Evolutionary conservation across 176 grass and related monocot species (phyloP), one percentile per base, ranked within the genome.

Genomic region (Urochloa ruziziensis): DNA sequence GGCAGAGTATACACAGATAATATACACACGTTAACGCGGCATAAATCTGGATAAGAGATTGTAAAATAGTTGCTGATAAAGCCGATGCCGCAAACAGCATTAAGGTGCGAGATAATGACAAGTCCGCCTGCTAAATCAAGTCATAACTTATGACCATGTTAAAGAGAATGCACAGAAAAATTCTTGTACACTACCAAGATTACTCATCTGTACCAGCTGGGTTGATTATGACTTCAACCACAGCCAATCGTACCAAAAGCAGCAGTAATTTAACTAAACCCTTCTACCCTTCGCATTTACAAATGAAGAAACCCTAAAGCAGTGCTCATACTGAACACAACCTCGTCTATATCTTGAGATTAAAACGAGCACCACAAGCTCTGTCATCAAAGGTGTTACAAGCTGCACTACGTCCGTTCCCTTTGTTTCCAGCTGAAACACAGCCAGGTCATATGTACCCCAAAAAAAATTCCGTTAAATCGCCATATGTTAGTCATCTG

Each of bases 281-380:
- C 70, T 84, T 77, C 85, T 88, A 75, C 44, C 32, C 64, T 23
- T 72, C 19, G 15, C 86, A 91, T 88, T 81, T 85, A 82, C 86
- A 84, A 51, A n/a, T n/a, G n/a, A 65, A 59, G 46, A 53, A 85
- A 58, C 65, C 29, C 54, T 77, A 74, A 56, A 84, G 70, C 76
- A 82, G 54, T 42, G 79, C 54, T 77, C 33, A 28, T 58, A 36
- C 47, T 54, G 54, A 53, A 72, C 71, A 37, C 15, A 83, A 79
- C 33, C 60, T 70, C 2, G n/a, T 79, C 46, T 86, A 83, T 79
- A 74, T 73, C 40, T 18, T 21, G 24, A 49, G 44, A 70, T 34
- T 34, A 74, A 67, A 23, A 73, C 24, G 67, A 79, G 64, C 63
- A 6, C 78, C 4, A 16, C 23, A 68, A 2, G 78, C 62, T 71